phyloP scores from a whole-genome alignment of 2,329 filamentous ascomycete genomes.

The Gaeumannomyces tritici region DNA sequence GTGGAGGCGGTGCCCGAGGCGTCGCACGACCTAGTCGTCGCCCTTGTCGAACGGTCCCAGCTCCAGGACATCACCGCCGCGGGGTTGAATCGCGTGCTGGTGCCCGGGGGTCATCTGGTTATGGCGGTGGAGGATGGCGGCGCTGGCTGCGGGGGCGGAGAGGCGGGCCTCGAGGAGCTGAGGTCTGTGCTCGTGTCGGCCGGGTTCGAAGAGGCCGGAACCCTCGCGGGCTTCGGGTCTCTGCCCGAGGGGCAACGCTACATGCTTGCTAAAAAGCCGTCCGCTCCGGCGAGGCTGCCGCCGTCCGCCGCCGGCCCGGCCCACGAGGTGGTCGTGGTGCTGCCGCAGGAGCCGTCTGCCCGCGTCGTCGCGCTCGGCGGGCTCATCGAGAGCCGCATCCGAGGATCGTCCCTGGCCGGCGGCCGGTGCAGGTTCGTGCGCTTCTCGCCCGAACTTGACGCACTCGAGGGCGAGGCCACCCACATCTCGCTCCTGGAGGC shows the following conservation, averaged over 20 bases:
- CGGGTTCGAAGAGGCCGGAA: background rate
- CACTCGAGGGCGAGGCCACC: background rate
- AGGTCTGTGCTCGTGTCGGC: background rate
- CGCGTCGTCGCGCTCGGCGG: background rate
- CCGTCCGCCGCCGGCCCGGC: too few species aligned
- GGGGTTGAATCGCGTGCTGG: background rate
- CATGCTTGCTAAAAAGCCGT: background rate
- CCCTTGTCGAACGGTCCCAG: background rate
- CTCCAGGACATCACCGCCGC: background rate
- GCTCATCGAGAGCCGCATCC: background rate
- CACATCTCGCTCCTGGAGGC: slow-evolving; percentile 38
- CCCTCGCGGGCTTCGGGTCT: background rate
- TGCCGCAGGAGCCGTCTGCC: background rate
- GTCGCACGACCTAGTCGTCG: slow-evolving; percentile 1
- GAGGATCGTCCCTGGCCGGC: background rate
- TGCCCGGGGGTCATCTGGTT: background rate
- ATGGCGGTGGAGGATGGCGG: background rate
- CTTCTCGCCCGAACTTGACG: background rate
- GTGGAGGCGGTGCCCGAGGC: background rate
- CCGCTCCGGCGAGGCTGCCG: background rate
- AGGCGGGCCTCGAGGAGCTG: background rate
- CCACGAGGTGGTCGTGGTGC: background rate
- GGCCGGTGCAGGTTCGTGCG: background rate
- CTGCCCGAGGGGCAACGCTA: background rate
- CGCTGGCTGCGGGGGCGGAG: too few species aligned